A percentile compares a stretch with the other conserved stretches of the same genome.
Conservation (phyloP, 306 rosid species). For the Pyrus communis region DNA sequence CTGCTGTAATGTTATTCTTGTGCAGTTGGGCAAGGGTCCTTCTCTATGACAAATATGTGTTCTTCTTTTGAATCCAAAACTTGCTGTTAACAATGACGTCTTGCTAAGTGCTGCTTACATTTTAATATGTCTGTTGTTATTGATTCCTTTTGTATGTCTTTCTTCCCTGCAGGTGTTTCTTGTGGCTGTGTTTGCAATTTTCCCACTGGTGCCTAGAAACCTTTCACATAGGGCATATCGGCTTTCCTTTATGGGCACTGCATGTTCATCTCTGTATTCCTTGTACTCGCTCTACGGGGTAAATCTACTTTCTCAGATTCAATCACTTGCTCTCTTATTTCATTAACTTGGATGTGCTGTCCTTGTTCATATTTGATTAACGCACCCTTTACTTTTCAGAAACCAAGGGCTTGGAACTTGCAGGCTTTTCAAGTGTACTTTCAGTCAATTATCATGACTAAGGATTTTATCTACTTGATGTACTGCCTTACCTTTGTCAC, state of each 20-base stretch:
- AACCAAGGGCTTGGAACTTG: slow-evolving; percentile 88
- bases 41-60: background rate
- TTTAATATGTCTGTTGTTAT: slow-evolving; percentile 6
- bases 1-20: background rate
- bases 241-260: slow-evolving; percentile 84
- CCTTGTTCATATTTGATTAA: slow-evolving; percentile 8
- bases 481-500: slow-evolving; percentile 74
- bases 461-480: slow-evolving; percentile 79
- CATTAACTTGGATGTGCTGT: background rate
- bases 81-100: background rate
- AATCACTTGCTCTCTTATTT: background rate
- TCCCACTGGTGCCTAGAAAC: slow-evolving; percentile 66
- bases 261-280: slow-evolving; percentile 70
- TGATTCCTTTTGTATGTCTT: background rate
- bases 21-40: background rate
- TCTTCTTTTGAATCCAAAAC: background rate
- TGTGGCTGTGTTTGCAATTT: slow-evolving; percentile 75
- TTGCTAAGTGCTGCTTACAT: background rate
- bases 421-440: slow-evolving; percentile 87
- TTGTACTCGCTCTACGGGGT: slow-evolving; percentile 80
- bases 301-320: slow-evolving; percentile 15
- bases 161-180: slow-evolving; percentile 64
- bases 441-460: slow-evolving; percentile 58
- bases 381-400: slow-evolving; percentile 41
- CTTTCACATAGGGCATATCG: slow-evolving; percentile 86